Percentiles rank a stretch among this genome's conserved stretches.
Conservation (phyloP, 805 yeast genomes). For the Ogataea minuta region DNA sequence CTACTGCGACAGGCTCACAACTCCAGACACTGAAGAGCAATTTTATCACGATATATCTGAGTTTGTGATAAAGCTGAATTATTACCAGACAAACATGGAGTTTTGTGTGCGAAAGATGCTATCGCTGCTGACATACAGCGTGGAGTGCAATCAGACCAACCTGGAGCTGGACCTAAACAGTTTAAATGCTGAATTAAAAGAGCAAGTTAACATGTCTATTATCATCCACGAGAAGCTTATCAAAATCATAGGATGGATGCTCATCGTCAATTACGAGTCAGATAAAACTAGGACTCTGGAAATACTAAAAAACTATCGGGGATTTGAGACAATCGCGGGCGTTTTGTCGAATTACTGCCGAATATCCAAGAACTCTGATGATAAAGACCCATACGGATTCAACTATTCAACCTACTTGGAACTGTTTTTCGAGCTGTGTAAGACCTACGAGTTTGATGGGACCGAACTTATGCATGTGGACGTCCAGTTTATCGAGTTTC, state of each 20-base stretch:
- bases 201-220: slow-evolving; percentile 24
- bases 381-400: slow-evolving; percentile 23
- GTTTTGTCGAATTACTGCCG: slow-evolving; percentile 29
- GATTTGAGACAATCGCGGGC: slow-evolving; percentile 42
- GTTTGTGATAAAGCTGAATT: slow-evolving; percentile 24
- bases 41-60: slow-evolving; percentile 30
- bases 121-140: slow-evolving; percentile 39
- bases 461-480: slow-evolving; percentile 44
- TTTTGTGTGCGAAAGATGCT: slow-evolving; percentile 51
- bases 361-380: slow-evolving; percentile 39
- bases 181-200: slow-evolving; percentile 17
- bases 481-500: slow-evolving; percentile 43
- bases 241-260: slow-evolving; percentile 33
- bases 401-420: slow-evolving; percentile 41
- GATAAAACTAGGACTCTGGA: slow-evolving; percentile 36
- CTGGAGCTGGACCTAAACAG: slow-evolving; percentile 17
- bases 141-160: slow-evolving; percentile 26
- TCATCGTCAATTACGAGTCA: slow-evolving; percentile 25
- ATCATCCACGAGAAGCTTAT: slow-evolving; percentile 30
- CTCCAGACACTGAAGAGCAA: slow-evolving; percentile 21
- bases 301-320: slow-evolving; percentile 50
- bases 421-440: slow-evolving; percentile 54
- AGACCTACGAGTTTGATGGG: slow-evolving; percentile 43
- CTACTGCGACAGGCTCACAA: slow-evolving; percentile 25
- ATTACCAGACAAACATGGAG: slow-evolving; percentile 37